Evolutionary conservation across 108 stramenopile genomes (phyloP).

Genomic region (Halocafeteria seosinensis): DNA sequence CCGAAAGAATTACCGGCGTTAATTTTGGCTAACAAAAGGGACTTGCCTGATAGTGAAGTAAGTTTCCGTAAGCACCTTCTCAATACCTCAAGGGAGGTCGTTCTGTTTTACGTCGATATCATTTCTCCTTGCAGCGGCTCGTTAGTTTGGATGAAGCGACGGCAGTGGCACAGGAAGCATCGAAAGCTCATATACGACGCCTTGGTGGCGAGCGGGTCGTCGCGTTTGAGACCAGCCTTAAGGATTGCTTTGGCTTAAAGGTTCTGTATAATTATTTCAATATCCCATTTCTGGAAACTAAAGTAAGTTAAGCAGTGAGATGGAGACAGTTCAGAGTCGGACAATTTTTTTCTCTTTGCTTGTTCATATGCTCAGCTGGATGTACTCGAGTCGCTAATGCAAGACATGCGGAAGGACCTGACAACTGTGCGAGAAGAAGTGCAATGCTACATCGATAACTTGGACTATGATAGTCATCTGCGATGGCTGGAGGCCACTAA

Average conservation of each 20-base stretch:
- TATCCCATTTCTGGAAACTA: constrained; percentile 21
- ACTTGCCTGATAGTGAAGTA: constrained; percentile 9
- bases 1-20: constrained; percentile 12
- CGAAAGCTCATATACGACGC: not conserved
- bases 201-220: not conserved
- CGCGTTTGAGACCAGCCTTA: constrained; percentile 20
- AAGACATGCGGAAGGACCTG: not conserved
- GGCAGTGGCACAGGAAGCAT: not conserved
- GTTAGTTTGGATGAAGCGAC: not conserved
- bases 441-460: not conserved
- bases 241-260: constrained; percentile 22
- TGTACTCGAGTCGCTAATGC: not conserved
- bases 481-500: not conserved
- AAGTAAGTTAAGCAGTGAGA: constrained; percentile 7
- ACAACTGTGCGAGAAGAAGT: not conserved
- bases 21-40: constrained; percentile 1
- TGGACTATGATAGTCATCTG: not conserved
- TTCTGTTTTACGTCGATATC: too few species aligned
- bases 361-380: not conserved
- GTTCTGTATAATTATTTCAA: constrained; percentile 20
- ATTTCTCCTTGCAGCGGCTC: too few species aligned
- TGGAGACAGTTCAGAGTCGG: not conserved
- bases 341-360: not conserved
- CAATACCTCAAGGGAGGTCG: too few species aligned
- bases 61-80: too few species aligned